These are phyloP conservation scores for Orychophragmus violaceus DNA, from an alignment of 345 rosid species.

Conservation along the genomic window DNA sequence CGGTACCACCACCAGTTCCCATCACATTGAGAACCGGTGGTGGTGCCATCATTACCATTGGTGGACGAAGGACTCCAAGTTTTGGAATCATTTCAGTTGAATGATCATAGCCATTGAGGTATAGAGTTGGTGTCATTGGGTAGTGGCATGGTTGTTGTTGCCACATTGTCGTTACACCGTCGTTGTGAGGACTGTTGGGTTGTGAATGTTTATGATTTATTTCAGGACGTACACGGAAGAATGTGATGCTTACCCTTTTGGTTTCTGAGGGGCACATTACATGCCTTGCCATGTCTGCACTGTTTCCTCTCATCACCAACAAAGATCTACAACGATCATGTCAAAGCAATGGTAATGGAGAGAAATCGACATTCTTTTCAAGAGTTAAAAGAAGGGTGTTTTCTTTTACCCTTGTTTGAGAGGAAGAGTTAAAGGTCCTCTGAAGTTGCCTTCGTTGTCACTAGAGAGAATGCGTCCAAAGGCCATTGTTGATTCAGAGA, in stretches of 20 bases:
- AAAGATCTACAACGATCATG: slow-evolving; percentile 48
- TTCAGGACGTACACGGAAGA: slow-evolving; percentile 72
- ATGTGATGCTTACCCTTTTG: slow-evolving; percentile 70
- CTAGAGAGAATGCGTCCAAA: slow-evolving; percentile 73
- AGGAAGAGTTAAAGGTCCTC: slow-evolving; percentile 60
- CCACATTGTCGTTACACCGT: slow-evolving; percentile 65
- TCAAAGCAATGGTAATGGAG: background rate
- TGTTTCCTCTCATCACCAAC: slow-evolving; percentile 85
- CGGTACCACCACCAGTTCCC: slow-evolving; percentile 61
- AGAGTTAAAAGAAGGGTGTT: background rate
- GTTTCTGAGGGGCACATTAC: slow-evolving; percentile 69
- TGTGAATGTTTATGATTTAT: slow-evolving; percentile 38
- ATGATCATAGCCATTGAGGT: slow-evolving; percentile 30
- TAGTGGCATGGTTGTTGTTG: slow-evolving; percentile 44
- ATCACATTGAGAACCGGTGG: slow-evolving; percentile 35
- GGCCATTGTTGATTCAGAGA: slow-evolving; percentile 83
- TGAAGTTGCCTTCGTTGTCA: slow-evolving; percentile 80
- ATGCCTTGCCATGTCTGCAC: slow-evolving; percentile 80
- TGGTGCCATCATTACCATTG: slow-evolving; percentile 62
- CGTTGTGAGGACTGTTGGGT: background rate
- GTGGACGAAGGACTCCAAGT: slow-evolving; percentile 39
- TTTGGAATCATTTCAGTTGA: slow-evolving; percentile 32
- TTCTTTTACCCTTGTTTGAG: too few relatives aligned
- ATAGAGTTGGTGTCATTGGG: slow-evolving; percentile 41
- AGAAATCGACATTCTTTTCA: background rate